A percentile compares a stretch with the other conserved stretches of the same genome.
Evolutionary conservation across 768 basidiomycete species (phyloP).

Genomic region (Krasilnikovozyma curviuscula): DNA sequence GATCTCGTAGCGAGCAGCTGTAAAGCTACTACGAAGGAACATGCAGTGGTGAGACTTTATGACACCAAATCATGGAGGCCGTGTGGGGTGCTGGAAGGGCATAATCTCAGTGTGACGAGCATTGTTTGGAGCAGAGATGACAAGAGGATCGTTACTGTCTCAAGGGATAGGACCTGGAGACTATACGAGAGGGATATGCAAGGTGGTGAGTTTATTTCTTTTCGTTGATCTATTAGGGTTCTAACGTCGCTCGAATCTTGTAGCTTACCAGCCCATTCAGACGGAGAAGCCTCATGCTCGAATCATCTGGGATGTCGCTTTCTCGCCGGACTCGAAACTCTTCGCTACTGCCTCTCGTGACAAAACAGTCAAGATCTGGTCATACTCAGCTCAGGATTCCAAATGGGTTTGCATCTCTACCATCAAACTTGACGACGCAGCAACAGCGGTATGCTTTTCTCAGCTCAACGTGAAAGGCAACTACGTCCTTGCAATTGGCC

Average conservation of each 20-base stretch:
- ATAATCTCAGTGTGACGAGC: slow-evolving; percentile 71
- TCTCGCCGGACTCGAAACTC: slow-evolving; percentile 51
- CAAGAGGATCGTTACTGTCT: slow-evolving; percentile 55
- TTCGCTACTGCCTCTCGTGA: slow-evolving; percentile 92
- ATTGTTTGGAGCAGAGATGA: slow-evolving; percentile 81
- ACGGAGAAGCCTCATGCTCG: slow-evolving; percentile 65
- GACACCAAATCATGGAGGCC: slow-evolving; percentile 56
- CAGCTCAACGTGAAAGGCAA: slow-evolving; percentile 28
- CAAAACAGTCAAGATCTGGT: slow-evolving; percentile 86
- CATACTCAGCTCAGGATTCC: slow-evolving; percentile 21
- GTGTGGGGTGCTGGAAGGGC: slow-evolving; percentile 55
- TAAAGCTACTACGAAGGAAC: slow-evolving; percentile 66
- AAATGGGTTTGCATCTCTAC: slow-evolving; percentile 43
- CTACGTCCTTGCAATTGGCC: slow-evolving; percentile 55
- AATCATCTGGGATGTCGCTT: slow-evolving; percentile 91
- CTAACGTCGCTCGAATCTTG: neutral
- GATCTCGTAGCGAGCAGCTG: slow-evolving; percentile 70
- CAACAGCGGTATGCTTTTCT: slow-evolving; percentile 60
- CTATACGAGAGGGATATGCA: slow-evolving; percentile 40
- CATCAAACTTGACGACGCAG: slow-evolving; percentile 53
- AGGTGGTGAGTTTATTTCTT: slow-evolving; percentile 25
- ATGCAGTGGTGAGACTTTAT: slow-evolving; percentile 72
- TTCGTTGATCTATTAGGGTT: neutral
- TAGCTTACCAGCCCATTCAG: slow-evolving; percentile 9
- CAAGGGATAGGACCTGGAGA: slow-evolving; percentile 81